Percentiles rank a stretch among this genome's conserved stretches.
Conservation (phyloP, 768 basidiomycete genomes). For the Amanita molliuscula region DNA sequence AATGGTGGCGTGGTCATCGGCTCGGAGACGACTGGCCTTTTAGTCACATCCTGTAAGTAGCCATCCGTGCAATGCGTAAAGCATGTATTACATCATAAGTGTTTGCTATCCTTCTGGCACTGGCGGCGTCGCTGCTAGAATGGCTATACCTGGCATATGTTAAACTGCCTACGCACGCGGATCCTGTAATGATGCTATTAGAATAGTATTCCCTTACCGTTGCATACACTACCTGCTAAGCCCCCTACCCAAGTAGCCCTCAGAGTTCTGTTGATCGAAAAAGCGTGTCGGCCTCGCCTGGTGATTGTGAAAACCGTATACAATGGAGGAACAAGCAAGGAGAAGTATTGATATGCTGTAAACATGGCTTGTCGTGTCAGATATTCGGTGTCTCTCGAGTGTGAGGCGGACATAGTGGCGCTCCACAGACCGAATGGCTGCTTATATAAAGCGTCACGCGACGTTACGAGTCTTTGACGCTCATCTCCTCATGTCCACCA, state of each 20-base stretch:
- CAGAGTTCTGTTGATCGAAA: slow-evolving; percentile 52
- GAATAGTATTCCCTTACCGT: not conserved
- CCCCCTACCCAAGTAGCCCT: slow-evolving; percentile 72
- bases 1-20: slow-evolving; percentile 69
- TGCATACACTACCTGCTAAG: slow-evolving; percentile 33
- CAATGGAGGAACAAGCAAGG: slow-evolving; percentile 49
- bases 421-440: too few species aligned
- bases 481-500: slow-evolving; percentile 22
- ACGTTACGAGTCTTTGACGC: not conserved
- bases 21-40: slow-evolving; percentile 48
- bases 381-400: slow-evolving; percentile 50
- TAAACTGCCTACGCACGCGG: slow-evolving; percentile 40
- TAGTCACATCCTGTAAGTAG: not conserved
- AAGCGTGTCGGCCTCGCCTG: slow-evolving; percentile 41
- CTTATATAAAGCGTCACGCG: slow-evolving; percentile 8
- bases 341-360: slow-evolving; percentile 59
- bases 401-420: slow-evolving; percentile 19
- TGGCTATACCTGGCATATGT: slow-evolving; percentile 52
- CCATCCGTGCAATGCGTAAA: not conserved
- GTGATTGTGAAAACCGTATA: slow-evolving; percentile 45
- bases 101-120: slow-evolving; percentile 35
- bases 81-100: slow-evolving; percentile 44
- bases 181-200: slow-evolving; percentile 23
- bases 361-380: slow-evolving; percentile 56
- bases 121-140: slow-evolving; percentile 38